Evolutionary conservation across 176 grass and related monocot genomes (phyloP).

Genomic region (Chloris gayana): DNA sequence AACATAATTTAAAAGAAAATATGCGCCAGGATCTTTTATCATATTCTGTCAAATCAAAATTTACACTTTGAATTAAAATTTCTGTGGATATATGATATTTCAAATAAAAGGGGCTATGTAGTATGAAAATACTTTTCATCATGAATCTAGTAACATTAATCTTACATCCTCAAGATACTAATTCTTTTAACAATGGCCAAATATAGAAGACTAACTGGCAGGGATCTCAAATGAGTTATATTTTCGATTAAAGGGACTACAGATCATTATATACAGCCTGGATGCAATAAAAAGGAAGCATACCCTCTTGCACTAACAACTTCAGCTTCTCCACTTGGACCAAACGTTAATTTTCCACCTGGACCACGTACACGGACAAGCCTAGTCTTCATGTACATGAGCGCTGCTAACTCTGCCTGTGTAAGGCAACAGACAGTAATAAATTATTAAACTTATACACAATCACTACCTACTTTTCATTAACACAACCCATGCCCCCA

Average conservation of each 20-base stretch:
- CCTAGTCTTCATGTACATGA: slow-evolving; percentile 95
- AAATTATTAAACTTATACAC: slow-evolving; percentile 28
- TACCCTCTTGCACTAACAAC: slow-evolving; percentile 98
- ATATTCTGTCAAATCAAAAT: not conserved
- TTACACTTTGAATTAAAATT: not conserved
- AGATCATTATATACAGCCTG: slow-evolving; percentile 5
- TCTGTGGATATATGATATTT: not conserved
- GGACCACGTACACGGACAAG: slow-evolving; percentile 89
- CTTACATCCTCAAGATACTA: not conserved
- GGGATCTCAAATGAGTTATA: not conserved
- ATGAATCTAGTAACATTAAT: not conserved
- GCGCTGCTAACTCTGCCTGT: slow-evolving; percentile 93
- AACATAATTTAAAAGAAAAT: slow-evolving; percentile 5
- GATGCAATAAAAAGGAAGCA: slow-evolving; percentile 28
- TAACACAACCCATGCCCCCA: not conserved
- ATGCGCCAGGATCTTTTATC: not conserved
- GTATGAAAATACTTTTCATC: not conserved
- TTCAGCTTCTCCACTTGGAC: slow-evolving; percentile 87
- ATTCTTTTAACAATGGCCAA: not conserved
- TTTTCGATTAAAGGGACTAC: not conserved
- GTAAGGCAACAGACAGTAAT: slow-evolving; percentile 35
- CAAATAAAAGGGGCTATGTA: not conserved
- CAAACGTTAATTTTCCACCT: slow-evolving; percentile 83
- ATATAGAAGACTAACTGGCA: not conserved
- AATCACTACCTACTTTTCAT: slow-evolving; percentile 28